phyloP scores from a whole-genome alignment of 1,139 yeast genomes.

The Zygoascus meyerae region DNA sequence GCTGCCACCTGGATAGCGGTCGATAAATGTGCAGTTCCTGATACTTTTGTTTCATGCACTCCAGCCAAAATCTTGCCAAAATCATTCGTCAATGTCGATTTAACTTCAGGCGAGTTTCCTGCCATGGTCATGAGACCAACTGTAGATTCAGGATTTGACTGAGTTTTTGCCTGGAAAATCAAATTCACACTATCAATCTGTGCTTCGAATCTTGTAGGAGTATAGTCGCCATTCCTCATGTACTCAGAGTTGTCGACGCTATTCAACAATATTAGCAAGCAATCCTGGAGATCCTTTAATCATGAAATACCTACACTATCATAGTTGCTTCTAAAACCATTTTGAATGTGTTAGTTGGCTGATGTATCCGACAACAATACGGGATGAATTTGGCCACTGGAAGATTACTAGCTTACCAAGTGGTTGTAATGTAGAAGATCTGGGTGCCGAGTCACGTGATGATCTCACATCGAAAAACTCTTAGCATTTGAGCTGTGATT shows the following conservation, averaged over 20 bases:
- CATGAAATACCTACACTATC: conserved; percentile 49
- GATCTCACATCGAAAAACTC: no score
- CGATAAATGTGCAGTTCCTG: conserved; percentile 63
- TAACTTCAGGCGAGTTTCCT: conserved; percentile 74
- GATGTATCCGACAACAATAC: neutral
- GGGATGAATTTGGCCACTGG: conserved; percentile 1
- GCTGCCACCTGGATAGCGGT: conserved; percentile 97
- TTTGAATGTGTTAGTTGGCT: conserved; percentile 15
- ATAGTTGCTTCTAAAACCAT: conserved; percentile 97
- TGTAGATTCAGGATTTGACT: conserved; percentile 88
- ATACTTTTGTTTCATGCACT: conserved; percentile 71
- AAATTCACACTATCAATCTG: conserved; percentile 89
- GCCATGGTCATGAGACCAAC: conserved; percentile 89
- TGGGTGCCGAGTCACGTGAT: neutral
- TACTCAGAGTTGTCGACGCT: conserved; percentile 87
- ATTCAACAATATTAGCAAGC: conserved; percentile 2
- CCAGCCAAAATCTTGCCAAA: conserved; percentile 87
- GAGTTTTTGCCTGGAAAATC: conserved; percentile 79
- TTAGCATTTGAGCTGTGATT: no score
- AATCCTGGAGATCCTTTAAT: neutral
- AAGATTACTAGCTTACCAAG: neutral
- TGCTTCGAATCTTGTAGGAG: conserved; percentile 86
- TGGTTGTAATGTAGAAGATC: neutral
- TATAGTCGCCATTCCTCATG: conserved; percentile 92
- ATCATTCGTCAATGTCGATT: conserved; percentile 82